phyloP scores from a whole-genome alignment of 1,284 basidiomycete species.

The Acaromyces ingoldii region DNA sequence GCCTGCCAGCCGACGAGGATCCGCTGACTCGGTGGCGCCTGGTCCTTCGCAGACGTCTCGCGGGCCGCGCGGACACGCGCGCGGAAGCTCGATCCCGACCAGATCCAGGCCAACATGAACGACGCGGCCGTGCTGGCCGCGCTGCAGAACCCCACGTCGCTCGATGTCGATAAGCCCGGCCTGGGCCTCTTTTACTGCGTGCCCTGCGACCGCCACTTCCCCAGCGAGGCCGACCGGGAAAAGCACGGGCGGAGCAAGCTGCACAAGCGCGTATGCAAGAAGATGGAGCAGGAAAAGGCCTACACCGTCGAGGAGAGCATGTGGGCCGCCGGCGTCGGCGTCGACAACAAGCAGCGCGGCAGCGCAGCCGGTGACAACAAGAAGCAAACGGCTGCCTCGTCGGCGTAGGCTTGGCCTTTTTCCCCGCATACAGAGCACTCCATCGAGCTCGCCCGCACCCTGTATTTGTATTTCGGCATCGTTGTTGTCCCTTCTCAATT shows the following conservation, averaged over 20 bases:
- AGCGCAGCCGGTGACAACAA: too few species aligned
- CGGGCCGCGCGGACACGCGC: slow-evolving; percentile 47
- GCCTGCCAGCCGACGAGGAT: neutral
- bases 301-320: slow-evolving; percentile 48
- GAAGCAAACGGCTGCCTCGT: too few species aligned
- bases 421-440: too few species aligned
- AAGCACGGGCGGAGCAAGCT: slow-evolving; percentile 43
- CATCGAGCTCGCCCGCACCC: too few species aligned
- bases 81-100: slow-evolving; percentile 47
- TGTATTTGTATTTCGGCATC: too few species aligned
- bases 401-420: too few species aligned
- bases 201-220: slow-evolving; percentile 49
- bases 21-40: neutral
- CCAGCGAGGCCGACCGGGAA: slow-evolving; percentile 38
- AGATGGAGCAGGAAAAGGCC: slow-evolving; percentile 40
- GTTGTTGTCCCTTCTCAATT: too few species aligned
- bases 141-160: slow-evolving; percentile 38
- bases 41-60: slow-evolving; percentile 31
- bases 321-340: slow-evolving; percentile 41
- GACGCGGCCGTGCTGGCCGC: slow-evolving; percentile 30
- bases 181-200: slow-evolving; percentile 51
- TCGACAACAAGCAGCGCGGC: slow-evolving; percentile 46
- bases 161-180: slow-evolving; percentile 49
- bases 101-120: slow-evolving; percentile 43
- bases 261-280: slow-evolving; percentile 47